Evolutionary conservation across 257 asterid genomes (phyloP), one percentile per base, ranked within the genome.

Genomic region (Jacaranda copaia): DNA sequence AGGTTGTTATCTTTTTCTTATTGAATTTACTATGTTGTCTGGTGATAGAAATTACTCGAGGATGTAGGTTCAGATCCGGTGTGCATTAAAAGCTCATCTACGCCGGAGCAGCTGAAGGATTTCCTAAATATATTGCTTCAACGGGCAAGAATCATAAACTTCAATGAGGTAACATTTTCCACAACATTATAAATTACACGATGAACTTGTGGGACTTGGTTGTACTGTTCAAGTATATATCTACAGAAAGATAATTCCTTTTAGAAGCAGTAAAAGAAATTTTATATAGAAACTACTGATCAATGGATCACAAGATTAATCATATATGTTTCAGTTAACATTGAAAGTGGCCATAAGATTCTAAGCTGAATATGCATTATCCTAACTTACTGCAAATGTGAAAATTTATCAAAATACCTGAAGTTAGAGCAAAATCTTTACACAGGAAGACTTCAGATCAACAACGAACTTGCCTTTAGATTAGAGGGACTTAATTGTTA

Each of bases 101-200:
- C 77, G 75, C 80, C 84, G 38, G 86, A 80, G 68, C 86, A 89
- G 79, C 81, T 86, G 7, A 87, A 82, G 68, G 75, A 79, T 62
- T 59, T 72, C 66, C 77, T 87, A 56, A 78, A 81, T 51, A 19
- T 39, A 70, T 74, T 88, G 88, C 87, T 88, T 74, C 88, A 81
- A 77, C 82, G 79, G 65, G 97, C 95, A 16, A 88, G 97, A 84
- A 77, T 87, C 80, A 71, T 85, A 60, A 80, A 82, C 83, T 84
- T 86, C 73, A 88, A 91, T 60, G 97, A 94, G 98, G 98, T 92
- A 77, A 61, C 63, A 13, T 70, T 53, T 15, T 83, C 69, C 35
- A 35, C 58, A 20, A 7, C 71, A 64, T 57, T 55, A 35, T 57
- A 51, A 70, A 60, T 77, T 65, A 20, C 68, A 16, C 13, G 20